These are phyloP conservation scores for Leptographium lundbergii DNA, from an alignment of 2,329 filamentous ascomycete species.

Conservation along the genomic window DNA sequence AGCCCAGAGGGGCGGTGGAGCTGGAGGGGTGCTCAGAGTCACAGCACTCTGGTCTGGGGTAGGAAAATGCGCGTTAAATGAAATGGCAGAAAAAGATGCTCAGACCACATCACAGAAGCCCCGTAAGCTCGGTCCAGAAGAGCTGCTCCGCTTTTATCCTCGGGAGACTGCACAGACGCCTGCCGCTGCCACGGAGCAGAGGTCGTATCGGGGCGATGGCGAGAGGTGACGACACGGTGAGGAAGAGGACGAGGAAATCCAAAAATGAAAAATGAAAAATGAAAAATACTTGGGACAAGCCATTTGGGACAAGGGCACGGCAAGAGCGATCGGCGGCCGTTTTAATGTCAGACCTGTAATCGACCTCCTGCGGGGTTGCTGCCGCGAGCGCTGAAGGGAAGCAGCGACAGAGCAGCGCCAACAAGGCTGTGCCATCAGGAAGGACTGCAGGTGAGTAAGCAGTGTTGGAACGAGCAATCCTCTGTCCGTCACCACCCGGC, in stretches of 20 bases:
- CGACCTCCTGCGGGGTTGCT: not conserved
- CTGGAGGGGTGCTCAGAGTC: not conserved
- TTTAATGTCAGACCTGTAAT: not conserved
- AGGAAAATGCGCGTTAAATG: not conserved
- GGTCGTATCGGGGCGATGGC: too few species aligned
- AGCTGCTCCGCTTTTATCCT: not conserved
- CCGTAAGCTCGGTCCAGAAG: not conserved
- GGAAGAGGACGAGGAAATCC: too few species aligned
- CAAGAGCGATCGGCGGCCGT: not conserved
- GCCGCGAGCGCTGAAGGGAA: too few species aligned
- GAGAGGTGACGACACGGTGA: not conserved
- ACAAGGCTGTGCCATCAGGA: too few species aligned
- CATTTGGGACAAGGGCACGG: too few species aligned
- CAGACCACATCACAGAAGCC: too few species aligned
- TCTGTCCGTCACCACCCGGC: too few species aligned
- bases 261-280: not conserved
- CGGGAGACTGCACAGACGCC: not conserved
- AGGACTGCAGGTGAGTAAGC: too few species aligned
- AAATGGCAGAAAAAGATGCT: not conserved
- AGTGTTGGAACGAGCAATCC: too few species aligned
- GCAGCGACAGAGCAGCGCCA: too few species aligned
- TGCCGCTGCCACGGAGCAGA: not conserved
- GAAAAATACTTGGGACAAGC: too few species aligned
- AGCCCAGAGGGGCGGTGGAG: constrained; percentile 20
- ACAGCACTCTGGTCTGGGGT: not conserved